Conservation (phyloP, 2,329 filamentous ascomycete genomes). For the Cercospora sp. region DNA sequence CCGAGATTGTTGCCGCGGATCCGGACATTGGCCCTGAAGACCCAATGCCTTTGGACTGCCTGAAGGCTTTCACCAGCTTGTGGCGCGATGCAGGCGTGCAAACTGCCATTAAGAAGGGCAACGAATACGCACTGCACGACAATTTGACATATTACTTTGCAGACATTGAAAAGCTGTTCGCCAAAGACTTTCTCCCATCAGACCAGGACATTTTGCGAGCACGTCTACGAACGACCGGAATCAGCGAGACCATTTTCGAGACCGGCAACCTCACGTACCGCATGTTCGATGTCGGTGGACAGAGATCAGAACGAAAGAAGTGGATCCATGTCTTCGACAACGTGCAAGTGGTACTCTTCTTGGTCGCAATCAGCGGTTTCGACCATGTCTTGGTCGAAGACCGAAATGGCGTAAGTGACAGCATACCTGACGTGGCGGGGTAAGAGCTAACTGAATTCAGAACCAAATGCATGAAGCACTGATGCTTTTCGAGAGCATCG, state of each 20-base stretch:
- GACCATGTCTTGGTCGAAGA: conserved; percentile 96
- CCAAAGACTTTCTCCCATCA: conserved; percentile 77
- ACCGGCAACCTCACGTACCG: conserved; percentile 89
- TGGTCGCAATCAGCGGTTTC: conserved; percentile 94
- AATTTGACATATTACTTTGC: conserved; percentile 90
- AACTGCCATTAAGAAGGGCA: conserved; percentile 85
- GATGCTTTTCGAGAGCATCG: conserved; percentile 56
- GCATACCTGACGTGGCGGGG: not conserved
- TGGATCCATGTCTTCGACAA: conserved; percentile 98
- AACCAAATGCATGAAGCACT: conserved; percentile 59
- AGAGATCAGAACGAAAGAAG: conserved; percentile 91
- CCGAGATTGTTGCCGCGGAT: conserved; percentile 74
- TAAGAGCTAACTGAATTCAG: conserved; percentile 34
- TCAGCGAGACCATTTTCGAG: conserved; percentile 93
- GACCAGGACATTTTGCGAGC: conserved; percentile 92
- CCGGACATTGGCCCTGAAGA: conserved; percentile 82
- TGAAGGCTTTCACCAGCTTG: conserved; percentile 77
- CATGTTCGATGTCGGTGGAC: conserved; percentile 94
- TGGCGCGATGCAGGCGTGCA: conserved; percentile 86
- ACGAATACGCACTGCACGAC: conserved; percentile 95
- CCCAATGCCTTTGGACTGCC: conserved; percentile 72
- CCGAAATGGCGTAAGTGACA: conserved; percentile 77
- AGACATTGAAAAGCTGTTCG: conserved; percentile 63
- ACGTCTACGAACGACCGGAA: conserved; percentile 86
- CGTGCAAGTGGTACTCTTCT: conserved; percentile 86